Percentiles rank a stretch among this genome's conserved stretches.
Evolutionary conservation across 2,329 filamentous ascomycete genomes (phyloP).

Genomic region (Cladosporium cucumerinum): DNA sequence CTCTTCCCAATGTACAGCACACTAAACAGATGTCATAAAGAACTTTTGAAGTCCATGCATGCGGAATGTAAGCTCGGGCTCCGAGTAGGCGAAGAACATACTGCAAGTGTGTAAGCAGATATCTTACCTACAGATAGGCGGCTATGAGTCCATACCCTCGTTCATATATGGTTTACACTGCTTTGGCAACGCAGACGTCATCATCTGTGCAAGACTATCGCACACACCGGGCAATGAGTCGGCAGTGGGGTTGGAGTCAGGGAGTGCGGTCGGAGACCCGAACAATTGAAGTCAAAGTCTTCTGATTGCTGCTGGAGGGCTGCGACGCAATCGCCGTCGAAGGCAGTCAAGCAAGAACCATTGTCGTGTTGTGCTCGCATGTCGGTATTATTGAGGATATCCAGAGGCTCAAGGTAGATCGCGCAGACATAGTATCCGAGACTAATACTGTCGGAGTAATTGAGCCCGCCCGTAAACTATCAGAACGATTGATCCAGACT

Average conservation of each 20-base stretch:
- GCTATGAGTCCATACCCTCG: neutral
- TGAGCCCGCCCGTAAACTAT: neutral
- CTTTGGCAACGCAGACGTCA: neutral
- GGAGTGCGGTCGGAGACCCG: neutral
- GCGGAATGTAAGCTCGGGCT: no score
- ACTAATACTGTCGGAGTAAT: neutral
- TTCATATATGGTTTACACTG: neutral
- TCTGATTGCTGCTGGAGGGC: neutral
- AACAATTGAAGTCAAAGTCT: neutral
- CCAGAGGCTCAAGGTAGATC: neutral
- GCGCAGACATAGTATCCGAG: neutral
- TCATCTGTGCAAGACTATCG: neutral
- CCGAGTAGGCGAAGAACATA: neutral
- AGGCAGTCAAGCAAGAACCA: neutral
- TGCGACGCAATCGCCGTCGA: neutral
- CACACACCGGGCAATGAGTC: neutral
- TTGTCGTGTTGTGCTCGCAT: neutral
- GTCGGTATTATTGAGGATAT: neutral
- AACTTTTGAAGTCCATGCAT: no score
- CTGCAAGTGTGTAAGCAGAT: neutral
- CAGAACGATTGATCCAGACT: neutral
- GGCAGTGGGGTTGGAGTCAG: neutral
- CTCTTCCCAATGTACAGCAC: neutral
- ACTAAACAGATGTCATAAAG: no score
- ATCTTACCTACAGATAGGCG: neutral